Evolutionary conservation across 2,329 filamentous ascomycete genomes (phyloP), one percentile per base, ranked within the genome.

Genomic region (Parascedosporium putredinis): DNA sequence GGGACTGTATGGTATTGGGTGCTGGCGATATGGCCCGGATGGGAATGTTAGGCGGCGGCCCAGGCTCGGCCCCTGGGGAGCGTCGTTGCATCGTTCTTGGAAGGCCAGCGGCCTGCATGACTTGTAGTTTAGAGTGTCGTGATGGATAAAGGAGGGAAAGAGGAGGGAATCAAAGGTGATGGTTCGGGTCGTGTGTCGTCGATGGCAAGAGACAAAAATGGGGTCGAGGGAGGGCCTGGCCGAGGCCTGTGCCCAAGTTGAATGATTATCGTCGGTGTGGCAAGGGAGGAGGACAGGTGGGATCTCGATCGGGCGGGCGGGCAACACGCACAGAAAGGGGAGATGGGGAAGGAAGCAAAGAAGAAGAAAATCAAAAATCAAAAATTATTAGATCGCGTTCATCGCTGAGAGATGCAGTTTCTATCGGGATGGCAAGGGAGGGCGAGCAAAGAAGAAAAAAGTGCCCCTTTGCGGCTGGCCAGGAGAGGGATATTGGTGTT

Each of bases 61-160:
- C 76, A 59, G 74, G 72, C 55, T 84, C 81, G 31, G 72, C 75
- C 53, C 73, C 78, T n/a, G 81, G 79, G 47, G 80, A 83, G 58
- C 80, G 76, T 56, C 81, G 75, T 60, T 79, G 79, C 59, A 76
- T 67, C 16, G 22, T 14, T 64, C 77, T 74, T 51, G 77, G 72
- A 14, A 68, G 66, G 53, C 66, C 66, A 45, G 73, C 65, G 51
- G 73, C 65, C 63, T 79, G 75, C 75, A 80, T 79, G 12, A 31
- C 12, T 6, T 31, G 27, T 31, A 29, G 20, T 52, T 22, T 36
- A 38, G 16, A 33, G 24, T 5, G 25, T 42, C 18, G 24, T 43
- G 36, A 22, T 25, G n/a, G n/a, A n/a, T 24, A 27, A 29, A 23
- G 24, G 14, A 18, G n/a, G n/a, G n/a, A n/a, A n/a, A n/a, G n/a